These are phyloP conservation scores for Ganoderma lingzhi DNA, from an alignment of 1,284 basidiomycete species.

Conservation along the genomic window DNA sequence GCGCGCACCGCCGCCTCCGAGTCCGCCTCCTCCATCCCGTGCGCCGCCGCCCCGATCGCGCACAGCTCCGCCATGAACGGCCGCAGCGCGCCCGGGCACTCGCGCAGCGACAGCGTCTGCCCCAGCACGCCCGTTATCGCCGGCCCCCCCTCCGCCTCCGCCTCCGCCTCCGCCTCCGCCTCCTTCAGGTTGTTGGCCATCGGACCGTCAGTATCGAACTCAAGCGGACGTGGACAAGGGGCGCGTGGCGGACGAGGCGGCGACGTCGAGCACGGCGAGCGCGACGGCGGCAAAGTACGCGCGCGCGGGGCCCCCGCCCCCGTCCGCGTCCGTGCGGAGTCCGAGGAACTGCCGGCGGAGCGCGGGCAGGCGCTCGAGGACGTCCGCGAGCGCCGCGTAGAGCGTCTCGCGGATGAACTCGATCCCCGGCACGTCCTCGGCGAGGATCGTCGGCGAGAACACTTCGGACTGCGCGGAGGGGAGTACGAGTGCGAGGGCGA, in stretches of 20 bases:
- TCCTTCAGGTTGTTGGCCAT: too few relatives aligned
- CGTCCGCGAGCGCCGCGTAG: slow-evolving; percentile 79
- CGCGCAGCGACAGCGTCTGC: slow-evolving; percentile 53
- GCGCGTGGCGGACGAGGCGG: slow-evolving; percentile 53
- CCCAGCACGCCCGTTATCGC: slow-evolving; percentile 67
- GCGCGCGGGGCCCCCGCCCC: slow-evolving; percentile 50
- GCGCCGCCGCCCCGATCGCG: slow-evolving; percentile 60
- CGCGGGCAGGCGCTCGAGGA: slow-evolving; percentile 59
- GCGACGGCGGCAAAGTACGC: slow-evolving; percentile 82
- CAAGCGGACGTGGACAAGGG: slow-evolving; percentile 17
- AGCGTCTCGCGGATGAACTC: slow-evolving; percentile 83
- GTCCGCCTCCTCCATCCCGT: slow-evolving; percentile 65
- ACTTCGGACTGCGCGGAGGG: slow-evolving; percentile 23
- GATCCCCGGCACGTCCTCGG: slow-evolving; percentile 66
- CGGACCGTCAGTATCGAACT: too few relatives aligned
- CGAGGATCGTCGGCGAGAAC: slow-evolving; percentile 52
- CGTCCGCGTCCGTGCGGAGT: slow-evolving; percentile 8
- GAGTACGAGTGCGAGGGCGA: too few relatives aligned
- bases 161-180: not conserved
- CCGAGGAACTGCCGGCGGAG: slow-evolving; percentile 59
- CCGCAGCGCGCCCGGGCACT: slow-evolving; percentile 65
- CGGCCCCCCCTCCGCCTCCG: slow-evolving; percentile 47
- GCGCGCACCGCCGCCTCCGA: slow-evolving; percentile 58
- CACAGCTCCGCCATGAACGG: slow-evolving; percentile 76
- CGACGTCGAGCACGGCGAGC: slow-evolving; percentile 75